These are phyloP conservation scores for Avena atlantica DNA, from an alignment of 176 grass and related monocot genomes.

Conservation along the genomic window DNA sequence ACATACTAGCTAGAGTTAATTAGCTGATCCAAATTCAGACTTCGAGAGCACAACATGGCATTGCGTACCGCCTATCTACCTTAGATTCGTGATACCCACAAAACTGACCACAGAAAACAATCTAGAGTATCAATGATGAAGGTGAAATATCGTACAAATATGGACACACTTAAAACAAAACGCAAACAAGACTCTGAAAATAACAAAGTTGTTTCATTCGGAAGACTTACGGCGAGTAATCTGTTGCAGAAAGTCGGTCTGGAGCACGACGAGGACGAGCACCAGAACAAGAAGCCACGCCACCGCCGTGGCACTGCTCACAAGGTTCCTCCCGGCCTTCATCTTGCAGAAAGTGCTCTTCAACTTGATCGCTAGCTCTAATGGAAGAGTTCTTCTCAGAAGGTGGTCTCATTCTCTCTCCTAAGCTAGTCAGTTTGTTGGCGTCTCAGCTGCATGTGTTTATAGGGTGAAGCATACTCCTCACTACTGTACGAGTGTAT, in stretches of 20 bases:
- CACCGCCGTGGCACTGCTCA: not conserved
- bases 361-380: not conserved
- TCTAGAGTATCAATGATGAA: not conserved
- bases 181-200: no score
- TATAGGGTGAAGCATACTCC: not conserved
- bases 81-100: not conserved
- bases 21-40: not conserved
- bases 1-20: not conserved
- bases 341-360: not conserved
- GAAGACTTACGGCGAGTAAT: slow-evolving; percentile 19
- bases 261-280: slow-evolving; percentile 34
- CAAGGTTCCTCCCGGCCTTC: slow-evolving; percentile 1
- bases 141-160: not conserved
- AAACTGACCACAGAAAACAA: not conserved
- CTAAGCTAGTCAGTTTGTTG: not conserved
- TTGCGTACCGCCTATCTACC: not conserved
- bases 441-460: not conserved
- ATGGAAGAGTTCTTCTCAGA: not conserved
- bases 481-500: not conserved
- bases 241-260: slow-evolving; percentile 38
- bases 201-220: not conserved
- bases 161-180: not conserved
- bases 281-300: slow-evolving; percentile 37
- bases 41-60: not conserved
- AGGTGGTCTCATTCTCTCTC: not conserved